phyloP scores from a whole-genome alignment of 73 alveolate species.

The Vitrella brassicaformis region DNA sequence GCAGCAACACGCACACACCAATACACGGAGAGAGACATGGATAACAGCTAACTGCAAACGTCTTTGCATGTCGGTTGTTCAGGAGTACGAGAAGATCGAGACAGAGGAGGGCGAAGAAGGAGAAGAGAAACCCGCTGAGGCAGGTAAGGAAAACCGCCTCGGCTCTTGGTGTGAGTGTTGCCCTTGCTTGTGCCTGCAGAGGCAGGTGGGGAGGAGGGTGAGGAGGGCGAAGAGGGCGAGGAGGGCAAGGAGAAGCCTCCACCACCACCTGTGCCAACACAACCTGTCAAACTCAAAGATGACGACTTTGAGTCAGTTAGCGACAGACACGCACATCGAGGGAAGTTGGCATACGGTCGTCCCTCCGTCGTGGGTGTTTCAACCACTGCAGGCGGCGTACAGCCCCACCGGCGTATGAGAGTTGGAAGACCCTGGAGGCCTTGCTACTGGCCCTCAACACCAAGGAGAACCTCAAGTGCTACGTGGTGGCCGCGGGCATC shows the following conservation, averaged over 20 bases:
- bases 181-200: no score
- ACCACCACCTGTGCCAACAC: no score
- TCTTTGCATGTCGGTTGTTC: no score
- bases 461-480: slow-evolving; percentile 68
- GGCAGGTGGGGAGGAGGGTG: no score
- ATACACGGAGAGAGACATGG: neutral
- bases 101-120: slow-evolving; percentile 19
- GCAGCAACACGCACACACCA: neutral
- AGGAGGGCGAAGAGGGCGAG: slow-evolving; percentile 37
- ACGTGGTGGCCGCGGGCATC: slow-evolving; percentile 84
- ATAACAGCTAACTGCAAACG: neutral
- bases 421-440: slow-evolving; percentile 70
- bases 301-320: slow-evolving; percentile 30
- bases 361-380: no score
- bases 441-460: slow-evolving; percentile 66
- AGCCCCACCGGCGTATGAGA: no score
- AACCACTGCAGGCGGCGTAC: no score
- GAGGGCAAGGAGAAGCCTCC: slow-evolving; percentile 22
- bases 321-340: no score
- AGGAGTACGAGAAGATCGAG: no score
- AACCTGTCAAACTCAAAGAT: neutral
- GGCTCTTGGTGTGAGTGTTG: no score
- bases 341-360: no score
- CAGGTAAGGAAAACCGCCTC: no score
- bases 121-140: slow-evolving; percentile 44